Base-by-base conservation (phyloP, 2,329 filamentous ascomycete species). In the Fusarium chuoi region DNA sequence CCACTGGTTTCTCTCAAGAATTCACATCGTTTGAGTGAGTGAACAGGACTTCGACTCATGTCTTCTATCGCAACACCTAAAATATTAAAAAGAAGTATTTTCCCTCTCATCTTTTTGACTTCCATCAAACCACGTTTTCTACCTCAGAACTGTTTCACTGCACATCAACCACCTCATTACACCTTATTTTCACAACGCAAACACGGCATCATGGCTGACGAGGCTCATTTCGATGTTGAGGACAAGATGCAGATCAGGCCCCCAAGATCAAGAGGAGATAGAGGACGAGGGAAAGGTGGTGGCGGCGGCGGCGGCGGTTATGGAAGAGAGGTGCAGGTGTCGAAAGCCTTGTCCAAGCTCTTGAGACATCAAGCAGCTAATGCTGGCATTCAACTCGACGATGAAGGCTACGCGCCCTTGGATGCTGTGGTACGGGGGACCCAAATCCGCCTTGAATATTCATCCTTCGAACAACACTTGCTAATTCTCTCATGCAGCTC, bases 331-430 rank as follows among this genome's bases (percentile, higher is more conserved):
- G 81, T 87, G 26, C 82, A 84, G 62, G 80, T 90, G 49, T 90
- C 88, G 13, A 87, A 84, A 74, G 87, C 88, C 17, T 80, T 91
- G 49, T 90, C 88, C 22, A 83, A 79, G 71, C 81, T 91, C 54
- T 79, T 91, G 67, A 81, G 89, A 38, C 89, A 91, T 71, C 88
- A 89, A 82, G 89, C 89, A 14, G 82, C 82, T 57, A 87, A 85
- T 44, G 89, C 87, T 26, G 89, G 89, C 8, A 84, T 92, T 52
- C 75, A 80, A 75, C 85, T 92, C 13, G 89, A 92, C 77, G 81
- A 76, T 4, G 89, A 90, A 77, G 91, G 91, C 0, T 92, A 84
- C 78, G 90, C 89, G 46, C 82, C 85, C 49, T 79, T 92, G 64
- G 87, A 90, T 73, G 81, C 83, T 65, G 90, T 92, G 79, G 89